Evolutionary conservation across 768 basidiomycete genomes (phyloP), one percentile per base, ranked within the genome.

Genomic region (Lyophyllum shimeji): DNA sequence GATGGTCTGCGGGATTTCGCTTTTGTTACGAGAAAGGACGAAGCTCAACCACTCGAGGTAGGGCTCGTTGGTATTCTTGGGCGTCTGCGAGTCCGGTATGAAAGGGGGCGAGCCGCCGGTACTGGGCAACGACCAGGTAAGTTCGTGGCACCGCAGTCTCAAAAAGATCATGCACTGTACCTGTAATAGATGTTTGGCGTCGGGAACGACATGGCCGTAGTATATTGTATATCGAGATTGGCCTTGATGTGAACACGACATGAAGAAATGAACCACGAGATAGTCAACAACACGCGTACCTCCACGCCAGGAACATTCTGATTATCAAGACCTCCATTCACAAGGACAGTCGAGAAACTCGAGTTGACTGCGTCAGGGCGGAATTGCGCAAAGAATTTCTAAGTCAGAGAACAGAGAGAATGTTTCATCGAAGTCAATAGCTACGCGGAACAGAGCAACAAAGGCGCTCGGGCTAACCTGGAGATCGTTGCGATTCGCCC

Each of bases 211-310:
- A 90, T 82, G 9, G 74, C 82, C 50, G 71, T 74, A 9, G 78
- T 76, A 55, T 87, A 90, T 68, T 90, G 81, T 20, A 90, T 81
- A 65, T 91, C 89, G 3, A 91, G 79, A 63, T 86, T 77, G 24
- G 87, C 85, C 74, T 89, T 43, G 11, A 18, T n/a, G 29, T 5
- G 9, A 15, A 31, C 5, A 20, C 12, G 9, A 49, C 7, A 50
- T n/a, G 9, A 29, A 9, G 39, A 33, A 7, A 40, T 17, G 2
- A 31, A 8, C 1, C 15, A 17, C 7, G 13, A 33, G n/a, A 25
- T n/a, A n/a, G n/a, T n/a, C n/a, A 9, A 5, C 12, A 40, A 17
- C 2, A 34, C 12, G 37, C 61, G 66, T 52, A 81, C 83, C 74
- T 87, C 84, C 0, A 77, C 71, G 59, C 85, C 84, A 23, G 85